These are phyloP conservation scores for Solanum clarkiae DNA, from an alignment of 257 asterid genomes.

Conservation along the genomic window DNA sequence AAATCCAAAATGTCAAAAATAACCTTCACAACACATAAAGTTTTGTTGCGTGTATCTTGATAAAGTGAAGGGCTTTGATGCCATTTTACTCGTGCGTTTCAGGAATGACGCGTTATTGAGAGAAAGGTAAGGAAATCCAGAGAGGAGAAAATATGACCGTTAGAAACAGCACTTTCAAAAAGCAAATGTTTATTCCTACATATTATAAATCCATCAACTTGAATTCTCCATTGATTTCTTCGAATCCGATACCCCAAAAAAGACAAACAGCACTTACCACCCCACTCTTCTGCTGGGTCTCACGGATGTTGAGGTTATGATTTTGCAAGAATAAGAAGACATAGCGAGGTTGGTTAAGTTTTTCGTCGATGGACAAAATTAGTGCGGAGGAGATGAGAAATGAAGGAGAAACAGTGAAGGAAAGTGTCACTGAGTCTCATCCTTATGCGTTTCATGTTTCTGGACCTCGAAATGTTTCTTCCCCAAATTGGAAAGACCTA, in stretches of 20 bases:
- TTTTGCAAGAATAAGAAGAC: neutral
- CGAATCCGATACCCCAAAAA: constrained; percentile 2
- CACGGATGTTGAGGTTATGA: neutral
- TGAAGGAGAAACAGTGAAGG: constrained; percentile 2
- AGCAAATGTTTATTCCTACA: neutral
- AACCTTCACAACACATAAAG: neutral
- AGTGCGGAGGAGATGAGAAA: constrained; percentile 25
- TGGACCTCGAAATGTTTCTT: constrained; percentile 30
- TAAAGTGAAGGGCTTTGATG: neutral
- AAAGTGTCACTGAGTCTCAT: constrained; percentile 4
- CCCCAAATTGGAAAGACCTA: constrained; percentile 33
- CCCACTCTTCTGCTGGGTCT: neutral
- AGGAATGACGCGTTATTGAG: constrained; percentile 4
- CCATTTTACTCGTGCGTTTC: neutral
- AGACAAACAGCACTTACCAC: neutral
- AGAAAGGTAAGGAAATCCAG: neutral
- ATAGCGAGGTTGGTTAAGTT: neutral
- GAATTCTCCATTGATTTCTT: constrained; percentile 6
- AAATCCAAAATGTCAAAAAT: neutral
- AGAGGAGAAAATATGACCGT: constrained; percentile 45
- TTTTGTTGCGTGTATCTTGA: neutral
- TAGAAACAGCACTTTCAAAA: constrained; percentile 1
- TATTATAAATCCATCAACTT: constrained; percentile 20
- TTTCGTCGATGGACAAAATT: constrained; percentile 13
- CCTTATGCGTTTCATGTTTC: constrained; percentile 35